These are phyloP conservation scores for Microbotryomycetes sp. DNA, from an alignment of 1,284 basidiomycete species.

Conservation along the genomic window DNA sequence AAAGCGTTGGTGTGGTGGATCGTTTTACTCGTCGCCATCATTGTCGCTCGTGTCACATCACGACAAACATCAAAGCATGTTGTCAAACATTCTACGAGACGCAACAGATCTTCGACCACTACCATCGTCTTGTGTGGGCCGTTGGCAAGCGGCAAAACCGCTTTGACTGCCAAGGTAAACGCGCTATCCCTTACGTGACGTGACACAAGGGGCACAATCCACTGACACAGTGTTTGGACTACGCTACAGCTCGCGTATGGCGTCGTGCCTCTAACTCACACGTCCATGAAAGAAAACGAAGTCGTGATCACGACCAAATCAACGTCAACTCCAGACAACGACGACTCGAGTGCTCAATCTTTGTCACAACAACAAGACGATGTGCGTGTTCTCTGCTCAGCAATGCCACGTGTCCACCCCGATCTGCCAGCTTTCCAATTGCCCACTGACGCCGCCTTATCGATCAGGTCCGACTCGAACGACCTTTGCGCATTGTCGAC, in stretches of 20 bases:
- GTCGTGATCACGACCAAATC: slow-evolving; percentile 22
- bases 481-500: slow-evolving; percentile 32
- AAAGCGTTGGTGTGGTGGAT: neutral
- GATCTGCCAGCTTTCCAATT: neutral
- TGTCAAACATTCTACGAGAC: neutral
- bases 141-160: slow-evolving; percentile 34
- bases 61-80: neutral
- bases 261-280: slow-evolving; percentile 26
- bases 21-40: slow-evolving; percentile 18
- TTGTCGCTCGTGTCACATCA: slow-evolving; percentile 3
- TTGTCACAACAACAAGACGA: slow-evolving; percentile 3
- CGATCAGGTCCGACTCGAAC: neutral
- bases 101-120: neutral
- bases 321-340: neutral
- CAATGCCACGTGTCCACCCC: neutral
- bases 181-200: too few species aligned
- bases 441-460: neutral
- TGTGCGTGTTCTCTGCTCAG: neutral
- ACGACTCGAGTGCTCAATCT: neutral
- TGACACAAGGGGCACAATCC: too few species aligned
- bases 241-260: slow-evolving; percentile 31
- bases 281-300: slow-evolving; percentile 35
- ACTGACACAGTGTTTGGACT: too few species aligned
- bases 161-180: slow-evolving; percentile 33
- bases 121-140: slow-evolving; percentile 33